Base-by-base conservation (phyloP, 441 rosid species). In the Metrosideros polymorpha region DNA sequence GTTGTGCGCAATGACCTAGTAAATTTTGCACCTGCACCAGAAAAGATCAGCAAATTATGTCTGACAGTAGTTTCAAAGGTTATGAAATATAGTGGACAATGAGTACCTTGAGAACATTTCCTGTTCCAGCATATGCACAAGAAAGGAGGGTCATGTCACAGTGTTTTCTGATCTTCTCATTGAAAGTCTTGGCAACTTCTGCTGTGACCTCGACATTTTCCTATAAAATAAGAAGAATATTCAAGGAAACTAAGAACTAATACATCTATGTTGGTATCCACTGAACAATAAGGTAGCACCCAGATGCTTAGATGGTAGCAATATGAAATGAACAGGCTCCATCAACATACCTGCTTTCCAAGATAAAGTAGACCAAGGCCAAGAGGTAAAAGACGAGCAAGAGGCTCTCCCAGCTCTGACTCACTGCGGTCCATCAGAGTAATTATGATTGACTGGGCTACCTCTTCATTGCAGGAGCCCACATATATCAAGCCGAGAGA, bases 111-210 rank as follows among this genome's bases (percentile, higher is more conserved):
- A 96, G 95, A 92, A 96, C 97, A 91, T 98, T 95, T 88, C 99
- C 99, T 18, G 99, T 96, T 87, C 98, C 99, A 82, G 98, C 98
- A 92, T 95, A 95, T 30, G 99, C 98, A 95, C 99, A 98, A 35
- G 99, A 95, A 83, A 96, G 93, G 85, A 98, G 91, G 30, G 95
- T 96, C 93, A 98, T 92, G 83, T 95, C 98, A 92, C 96, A 94
- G 77, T 95, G 95, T 83, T 95, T 94, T 88, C 96, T 92, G 45
- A 95, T 96, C 85, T 96, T 94, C 89, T 95, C 98, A 87, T 96
- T 92, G 88, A 98, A 98, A 5, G 96, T 95, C 92, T 95, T 95
- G 51, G 98, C 94, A 85, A 96, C 98, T 91, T 96, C 98, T 4
- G 98, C 92, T 14, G 98, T 95, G 45, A 99, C 99, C 91, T 98